phyloP scores from a whole-genome alignment of 2,329 filamentous ascomycete genomes.

The Bipolaris bicolor region DNA sequence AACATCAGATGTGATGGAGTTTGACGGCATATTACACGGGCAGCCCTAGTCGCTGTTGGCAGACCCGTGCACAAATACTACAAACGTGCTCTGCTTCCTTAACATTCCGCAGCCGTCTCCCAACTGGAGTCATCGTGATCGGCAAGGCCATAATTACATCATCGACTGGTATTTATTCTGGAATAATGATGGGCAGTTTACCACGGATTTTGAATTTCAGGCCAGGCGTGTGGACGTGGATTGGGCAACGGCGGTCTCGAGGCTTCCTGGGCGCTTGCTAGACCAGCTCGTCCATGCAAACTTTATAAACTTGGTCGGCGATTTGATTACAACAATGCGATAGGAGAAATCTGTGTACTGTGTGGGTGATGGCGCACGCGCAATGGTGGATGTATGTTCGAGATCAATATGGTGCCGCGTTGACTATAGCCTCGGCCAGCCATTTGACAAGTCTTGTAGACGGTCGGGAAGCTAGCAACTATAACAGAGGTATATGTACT shows the following conservation, averaged over 20 bases:
- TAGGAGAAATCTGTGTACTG: no score
- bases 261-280: slow-evolving; percentile 2
- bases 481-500: no score
- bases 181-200: not conserved
- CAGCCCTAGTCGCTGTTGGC: not conserved
- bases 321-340: no score
- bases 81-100: slow-evolving; percentile 14
- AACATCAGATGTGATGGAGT: slow-evolving; percentile 7
- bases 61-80: slow-evolving; percentile 14
- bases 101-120: slow-evolving; percentile 4
- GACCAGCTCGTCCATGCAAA: slow-evolving; percentile 5
- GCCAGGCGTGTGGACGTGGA: slow-evolving; percentile 1
- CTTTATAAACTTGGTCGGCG: not conserved
- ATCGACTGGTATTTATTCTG: slow-evolving; percentile 9
- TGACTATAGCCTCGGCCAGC: no score
- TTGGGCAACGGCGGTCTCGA: slow-evolving; percentile 9
- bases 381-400: no score
- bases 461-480: no score
- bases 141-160: slow-evolving; percentile 8
- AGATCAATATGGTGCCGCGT: no score
- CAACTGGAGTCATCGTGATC: slow-evolving; percentile 9
- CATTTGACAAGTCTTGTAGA: no score
- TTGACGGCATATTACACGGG: slow-evolving; percentile 3
- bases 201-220: slow-evolving; percentile 8
- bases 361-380: no score